phyloP scores from a whole-genome alignment of 164 flowering plant genomes.

The Umbellularia californica region DNA sequence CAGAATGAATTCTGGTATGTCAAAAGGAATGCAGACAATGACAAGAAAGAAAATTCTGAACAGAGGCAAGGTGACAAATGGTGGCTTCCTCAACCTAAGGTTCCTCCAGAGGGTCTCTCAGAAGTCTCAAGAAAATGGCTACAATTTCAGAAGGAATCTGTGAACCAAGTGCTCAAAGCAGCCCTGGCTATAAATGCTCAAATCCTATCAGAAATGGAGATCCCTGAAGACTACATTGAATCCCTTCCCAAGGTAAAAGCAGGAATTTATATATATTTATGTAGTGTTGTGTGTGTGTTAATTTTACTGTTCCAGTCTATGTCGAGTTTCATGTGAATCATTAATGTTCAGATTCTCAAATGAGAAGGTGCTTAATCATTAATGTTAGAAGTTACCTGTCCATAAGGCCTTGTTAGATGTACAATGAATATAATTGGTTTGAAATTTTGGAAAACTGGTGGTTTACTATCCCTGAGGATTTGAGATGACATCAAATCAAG shows the following conservation, averaged over 20 bases:
- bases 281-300: not conserved
- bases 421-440: no score
- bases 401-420: no score
- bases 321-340: no score
- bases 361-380: no score
- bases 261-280: not conserved
- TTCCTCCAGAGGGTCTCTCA: constrained; percentile 67
- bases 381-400: no score
- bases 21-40: constrained; percentile 38
- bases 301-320: no score
- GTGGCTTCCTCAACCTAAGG: constrained; percentile 79
- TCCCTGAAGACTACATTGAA: constrained; percentile 84
- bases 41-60: constrained; percentile 30
- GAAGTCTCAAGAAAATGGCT: constrained; percentile 59
- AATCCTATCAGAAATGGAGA: constrained; percentile 73
- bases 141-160: constrained; percentile 71
- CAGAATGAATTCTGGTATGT: constrained; percentile 74
- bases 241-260: constrained; percentile 83
- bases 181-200: constrained; percentile 94
- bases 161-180: constrained; percentile 87
- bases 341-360: no score
- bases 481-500: no score
- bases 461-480: no score
- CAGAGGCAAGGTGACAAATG: constrained; percentile 63
- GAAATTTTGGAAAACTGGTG: no score